A percentile compares a stretch with the other conserved stretches of the same genome.
Conservation (phyloP, 2,329 filamentous ascomycete species). For the Myriosclerotinia duriaeana region DNA sequence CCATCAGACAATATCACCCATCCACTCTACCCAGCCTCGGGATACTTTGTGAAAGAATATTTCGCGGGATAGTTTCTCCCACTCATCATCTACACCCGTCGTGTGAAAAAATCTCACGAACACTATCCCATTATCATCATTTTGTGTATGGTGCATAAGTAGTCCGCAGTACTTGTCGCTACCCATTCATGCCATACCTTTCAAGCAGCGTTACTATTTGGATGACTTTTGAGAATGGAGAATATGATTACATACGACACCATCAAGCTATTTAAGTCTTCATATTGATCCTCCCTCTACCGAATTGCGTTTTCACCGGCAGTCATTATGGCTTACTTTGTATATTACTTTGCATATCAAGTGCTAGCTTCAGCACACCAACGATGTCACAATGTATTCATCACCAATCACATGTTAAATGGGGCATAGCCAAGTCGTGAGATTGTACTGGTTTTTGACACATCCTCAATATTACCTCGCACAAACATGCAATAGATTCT, state of each 20-base stretch:
- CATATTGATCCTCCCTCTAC: too few species aligned
- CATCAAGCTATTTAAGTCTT: background rate
- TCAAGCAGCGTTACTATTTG: background rate
- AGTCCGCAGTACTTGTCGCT: background rate
- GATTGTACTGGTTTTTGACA: background rate
- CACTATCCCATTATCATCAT: background rate
- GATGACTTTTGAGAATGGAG: background rate
- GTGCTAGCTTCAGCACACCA: background rate
- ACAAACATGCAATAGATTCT: background rate
- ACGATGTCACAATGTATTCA: background rate
- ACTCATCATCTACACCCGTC: background rate
- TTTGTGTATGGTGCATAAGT: background rate
- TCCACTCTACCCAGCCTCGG: background rate
- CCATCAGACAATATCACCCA: background rate
- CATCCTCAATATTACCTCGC: background rate
- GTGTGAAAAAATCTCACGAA: background rate
- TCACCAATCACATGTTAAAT: background rate
- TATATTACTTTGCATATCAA: background rate
- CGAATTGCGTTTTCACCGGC: background rate
- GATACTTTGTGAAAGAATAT: background rate
- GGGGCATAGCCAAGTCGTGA: background rate
- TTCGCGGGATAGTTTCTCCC: background rate
- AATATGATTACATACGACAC: background rate
- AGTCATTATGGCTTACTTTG: background rate
- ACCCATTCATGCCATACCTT: background rate